Conservation (phyloP, 352 stramenopile species). For the Phytophthora uliginosa region DNA sequence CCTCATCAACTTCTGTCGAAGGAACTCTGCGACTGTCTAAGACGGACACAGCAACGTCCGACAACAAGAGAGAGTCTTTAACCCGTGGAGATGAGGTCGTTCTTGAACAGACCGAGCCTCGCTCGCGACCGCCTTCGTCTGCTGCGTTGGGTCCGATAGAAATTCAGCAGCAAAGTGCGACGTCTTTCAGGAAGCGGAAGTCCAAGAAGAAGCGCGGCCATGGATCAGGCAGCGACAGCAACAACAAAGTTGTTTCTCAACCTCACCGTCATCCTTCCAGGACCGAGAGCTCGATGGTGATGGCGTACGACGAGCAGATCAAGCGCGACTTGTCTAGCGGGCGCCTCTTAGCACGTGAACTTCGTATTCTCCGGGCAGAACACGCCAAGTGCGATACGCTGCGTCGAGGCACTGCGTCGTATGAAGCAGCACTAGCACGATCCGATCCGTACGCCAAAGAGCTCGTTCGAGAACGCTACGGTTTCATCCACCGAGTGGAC, state of each 20-base stretch:
- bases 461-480: constrained; percentile 67
- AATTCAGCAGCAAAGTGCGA: constrained; percentile 10
- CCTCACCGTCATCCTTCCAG: constrained; percentile 11
- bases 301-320: constrained; percentile 51
- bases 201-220: constrained; percentile 35
- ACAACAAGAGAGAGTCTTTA: constrained; percentile 5
- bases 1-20: constrained; percentile 14
- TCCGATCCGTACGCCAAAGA: constrained; percentile 60
- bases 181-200: constrained; percentile 30
- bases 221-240: constrained; percentile 19
- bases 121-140: constrained; percentile 20
- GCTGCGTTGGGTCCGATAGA: constrained; percentile 24
- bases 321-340: constrained; percentile 55
- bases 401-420: constrained; percentile 22
- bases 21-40: constrained; percentile 6
- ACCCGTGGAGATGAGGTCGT: background rate
- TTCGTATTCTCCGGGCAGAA: constrained; percentile 61
- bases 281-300: constrained; percentile 52
- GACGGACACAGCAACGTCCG: constrained; percentile 1
- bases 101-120: constrained; percentile 7
- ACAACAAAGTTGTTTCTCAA: constrained; percentile 18
- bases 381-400: constrained; percentile 37
- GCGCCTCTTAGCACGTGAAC: constrained; percentile 59
- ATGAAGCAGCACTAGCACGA: constrained; percentile 35
- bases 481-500: constrained; percentile 66